These are phyloP conservation scores for Chondrus crispus DNA, from an alignment of 23 red algal genomes.

Conservation along the genomic window DNA sequence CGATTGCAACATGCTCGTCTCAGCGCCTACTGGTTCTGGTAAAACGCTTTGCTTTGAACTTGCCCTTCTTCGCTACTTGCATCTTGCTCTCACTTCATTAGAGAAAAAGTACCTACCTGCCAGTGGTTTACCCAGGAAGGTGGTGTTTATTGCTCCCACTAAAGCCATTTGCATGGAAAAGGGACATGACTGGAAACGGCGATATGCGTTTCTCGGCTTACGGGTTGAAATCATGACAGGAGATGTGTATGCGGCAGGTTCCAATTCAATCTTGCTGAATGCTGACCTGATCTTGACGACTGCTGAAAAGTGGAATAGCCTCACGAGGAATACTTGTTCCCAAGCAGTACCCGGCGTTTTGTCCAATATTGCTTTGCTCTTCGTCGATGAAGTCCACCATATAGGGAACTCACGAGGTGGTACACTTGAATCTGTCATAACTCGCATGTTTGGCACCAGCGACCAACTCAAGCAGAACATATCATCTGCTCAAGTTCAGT, in stretches of 20 bases:
- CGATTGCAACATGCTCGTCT: conserved; percentile 57
- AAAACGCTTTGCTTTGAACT: conserved; percentile 81
- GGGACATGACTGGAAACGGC: conserved; percentile 9
- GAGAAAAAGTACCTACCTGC: neutral
- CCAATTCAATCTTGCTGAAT: neutral
- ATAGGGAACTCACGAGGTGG: conserved; percentile 55
- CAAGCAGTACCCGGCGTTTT: neutral
- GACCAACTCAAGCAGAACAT: neutral
- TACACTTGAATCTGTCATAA: conserved; percentile 65
- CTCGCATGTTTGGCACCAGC: conserved; percentile 46
- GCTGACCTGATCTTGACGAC: conserved; percentile 40
- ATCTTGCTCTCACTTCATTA: neutral
- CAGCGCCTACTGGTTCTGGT: conserved; percentile 62
- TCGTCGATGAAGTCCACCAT: conserved; percentile 81
- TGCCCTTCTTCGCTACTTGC: conserved; percentile 49
- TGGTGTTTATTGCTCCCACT: conserved; percentile 43
- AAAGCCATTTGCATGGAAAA: conserved; percentile 44
- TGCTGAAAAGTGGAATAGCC: conserved; percentile 28
- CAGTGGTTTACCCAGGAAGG: neutral
- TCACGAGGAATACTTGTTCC: neutral
- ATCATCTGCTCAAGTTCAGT: neutral
- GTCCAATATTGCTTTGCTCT: conserved; percentile 20
- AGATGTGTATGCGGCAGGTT: neutral
- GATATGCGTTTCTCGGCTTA: neutral
- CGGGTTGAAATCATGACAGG: conserved; percentile 18